A percentile compares a stretch with the other conserved stretches of the same genome.
Evolutionary conservation across 2,329 filamentous ascomycete genomes (phyloP).

Genomic region (Parasarocladium wereldwijsianum): DNA sequence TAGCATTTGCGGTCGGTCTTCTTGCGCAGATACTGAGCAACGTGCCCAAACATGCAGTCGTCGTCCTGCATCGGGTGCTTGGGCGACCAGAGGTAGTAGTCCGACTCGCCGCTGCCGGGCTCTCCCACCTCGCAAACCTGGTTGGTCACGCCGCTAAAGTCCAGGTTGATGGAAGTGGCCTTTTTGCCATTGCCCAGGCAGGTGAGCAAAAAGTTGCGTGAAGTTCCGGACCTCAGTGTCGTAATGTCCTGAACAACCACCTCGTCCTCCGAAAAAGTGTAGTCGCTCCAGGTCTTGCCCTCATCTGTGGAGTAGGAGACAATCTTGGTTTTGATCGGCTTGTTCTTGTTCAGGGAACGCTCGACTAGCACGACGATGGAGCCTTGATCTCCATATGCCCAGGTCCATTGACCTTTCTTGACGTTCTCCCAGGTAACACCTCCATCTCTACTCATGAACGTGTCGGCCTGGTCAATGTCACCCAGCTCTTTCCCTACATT

Average conservation of each 20-base stretch:
- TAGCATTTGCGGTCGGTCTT: constrained; percentile 65
- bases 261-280: constrained; percentile 56
- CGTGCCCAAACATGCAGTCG: constrained; percentile 85
- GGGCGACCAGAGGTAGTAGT: constrained; percentile 83
- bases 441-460: constrained; percentile 84
- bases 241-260: constrained; percentile 68
- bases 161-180: constrained; percentile 65
- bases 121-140: constrained; percentile 51
- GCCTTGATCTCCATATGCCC: constrained; percentile 92
- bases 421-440: constrained; percentile 76
- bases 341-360: constrained; percentile 51
- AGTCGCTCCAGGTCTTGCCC: constrained; percentile 64
- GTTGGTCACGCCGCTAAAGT: constrained; percentile 72
- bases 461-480: constrained; percentile 59
- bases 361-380: constrained; percentile 81
- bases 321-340: constrained; percentile 50
- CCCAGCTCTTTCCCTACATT: constrained; percentile 68
- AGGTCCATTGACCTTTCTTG: constrained; percentile 79
- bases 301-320: constrained; percentile 70
- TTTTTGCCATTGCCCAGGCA: constrained; percentile 41
- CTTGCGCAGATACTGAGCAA: constrained; percentile 83
- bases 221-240: constrained; percentile 77
- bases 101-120: constrained; percentile 38
- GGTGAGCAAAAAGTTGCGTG: constrained; percentile 88
- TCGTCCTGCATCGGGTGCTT: constrained; percentile 65